Evolutionary conservation across 352 stramenopile genomes (phyloP), one percentile per base, ranked within the genome.

Genomic region (Lagenidium giganteum): DNA sequence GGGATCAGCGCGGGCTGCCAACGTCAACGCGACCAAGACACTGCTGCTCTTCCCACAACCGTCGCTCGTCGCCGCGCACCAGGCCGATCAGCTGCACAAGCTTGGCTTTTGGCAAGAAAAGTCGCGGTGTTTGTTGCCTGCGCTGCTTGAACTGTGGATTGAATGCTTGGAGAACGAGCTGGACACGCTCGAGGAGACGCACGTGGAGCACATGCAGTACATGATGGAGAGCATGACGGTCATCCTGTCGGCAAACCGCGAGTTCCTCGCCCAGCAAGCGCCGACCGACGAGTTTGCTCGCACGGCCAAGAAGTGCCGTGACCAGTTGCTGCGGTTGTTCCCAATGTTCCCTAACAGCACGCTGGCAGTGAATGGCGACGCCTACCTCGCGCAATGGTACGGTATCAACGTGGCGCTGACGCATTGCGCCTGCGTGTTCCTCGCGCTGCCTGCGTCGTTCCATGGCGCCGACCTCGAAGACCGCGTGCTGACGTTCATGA

Each of bases 111-210:
- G 79, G 79, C 70, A 87, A 53, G 56, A 78, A 14, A 92, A 92
- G 32, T 77, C 77, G 11, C 61, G 67, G 1, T 45, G 64, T 14
- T 42, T 93, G 26, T 44, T 93, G 16, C 56, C 62, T 9, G 63
- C 73, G 11, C 48, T 93, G 24, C 51, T 88, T 2, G 71, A 87
- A 27, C 61, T 93, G 38, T 93, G 81, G 81, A 58, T 93, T 11
- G 77, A 90, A 39, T 87, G 70, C 31, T 22, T 77, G 1, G 75
- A 87, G 17, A 67, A 62, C 23, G 72, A 75, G 16, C 37, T 75
- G 27, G 77, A 90, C 22, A 56, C 63, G 9, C 59, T 89, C 2
- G 68, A 67, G 12, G 70, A 87, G n/a, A 57, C 73, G 8, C 74
- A 78, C 31, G 39, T 88, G 11, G 70, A 87, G 51, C 73, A 87